phyloP scores from a whole-genome alignment of 495 filamentous ascomycete species.

The Annulohypoxylon bovei region DNA sequence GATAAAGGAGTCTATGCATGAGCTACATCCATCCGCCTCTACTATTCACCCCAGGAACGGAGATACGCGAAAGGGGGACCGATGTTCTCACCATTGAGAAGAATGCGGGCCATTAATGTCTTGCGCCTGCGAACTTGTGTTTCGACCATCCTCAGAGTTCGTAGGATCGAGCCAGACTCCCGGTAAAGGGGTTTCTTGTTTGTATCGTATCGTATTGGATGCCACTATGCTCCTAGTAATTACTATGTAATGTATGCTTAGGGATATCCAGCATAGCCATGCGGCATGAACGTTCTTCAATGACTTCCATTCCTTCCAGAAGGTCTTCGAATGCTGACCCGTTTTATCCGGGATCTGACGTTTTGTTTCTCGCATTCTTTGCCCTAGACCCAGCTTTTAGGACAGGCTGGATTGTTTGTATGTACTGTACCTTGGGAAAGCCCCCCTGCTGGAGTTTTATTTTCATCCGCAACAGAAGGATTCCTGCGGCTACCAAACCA shows the following conservation, averaged over 20 bases:
- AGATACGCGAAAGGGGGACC: constrained; percentile 8
- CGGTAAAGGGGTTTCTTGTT: constrained; percentile 17
- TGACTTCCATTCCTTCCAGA: constrained; percentile 28
- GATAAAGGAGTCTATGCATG: not conserved
- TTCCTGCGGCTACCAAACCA: constrained; percentile 30
- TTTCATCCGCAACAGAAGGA: constrained; percentile 22
- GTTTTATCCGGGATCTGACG: not conserved
- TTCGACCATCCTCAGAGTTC: constrained; percentile 18
- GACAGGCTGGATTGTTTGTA: not conserved
- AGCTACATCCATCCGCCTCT: not conserved
- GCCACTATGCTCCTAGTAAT: not conserved
- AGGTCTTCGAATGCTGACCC: constrained; percentile 9
- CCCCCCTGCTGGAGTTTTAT: constrained; percentile 17
- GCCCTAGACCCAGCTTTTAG: not conserved
- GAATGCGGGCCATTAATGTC: constrained; percentile 22
- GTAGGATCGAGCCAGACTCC: constrained; percentile 13
- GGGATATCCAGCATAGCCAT: constrained; percentile 15
- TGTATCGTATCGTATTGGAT: not conserved
- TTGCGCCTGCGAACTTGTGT: constrained; percentile 14
- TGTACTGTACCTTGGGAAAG: constrained; percentile 10
- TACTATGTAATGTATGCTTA: not conserved
- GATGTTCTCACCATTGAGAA: not conserved
- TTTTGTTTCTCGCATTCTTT: constrained; percentile 1
- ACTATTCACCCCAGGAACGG: not conserved
- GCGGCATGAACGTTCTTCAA: constrained; percentile 3